phyloP scores from a whole-genome alignment of 2,329 filamentous ascomycete genomes.

The Aspergillus hortae region DNA sequence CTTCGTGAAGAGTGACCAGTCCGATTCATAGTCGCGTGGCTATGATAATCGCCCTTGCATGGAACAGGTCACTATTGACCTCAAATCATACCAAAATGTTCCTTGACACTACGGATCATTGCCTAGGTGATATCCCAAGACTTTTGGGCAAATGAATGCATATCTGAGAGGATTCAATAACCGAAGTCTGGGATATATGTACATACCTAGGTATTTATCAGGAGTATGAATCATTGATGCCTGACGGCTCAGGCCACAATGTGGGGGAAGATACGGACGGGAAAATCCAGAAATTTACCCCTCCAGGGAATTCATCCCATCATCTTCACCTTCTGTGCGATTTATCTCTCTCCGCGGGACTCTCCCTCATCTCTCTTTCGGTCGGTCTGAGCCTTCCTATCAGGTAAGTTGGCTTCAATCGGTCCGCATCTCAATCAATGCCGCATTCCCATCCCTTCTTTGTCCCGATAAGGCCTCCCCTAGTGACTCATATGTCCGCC shows the following conservation, averaged over 20 bases:
- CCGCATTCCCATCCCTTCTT: not conserved
- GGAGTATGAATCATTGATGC: not conserved
- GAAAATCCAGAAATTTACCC: conserved; percentile 30
- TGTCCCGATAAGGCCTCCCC: not conserved
- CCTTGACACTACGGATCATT: no score
- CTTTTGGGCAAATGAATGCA: no score
- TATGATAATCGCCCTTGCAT: not conserved
- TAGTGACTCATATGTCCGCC: not conserved
- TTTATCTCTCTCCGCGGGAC: conserved; percentile 7
- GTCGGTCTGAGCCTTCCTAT: not conserved
- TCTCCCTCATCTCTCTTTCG: conserved; percentile 3
- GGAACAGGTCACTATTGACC: not conserved
- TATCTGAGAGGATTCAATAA: no score
- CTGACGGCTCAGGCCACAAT: not conserved
- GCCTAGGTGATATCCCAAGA: no score
- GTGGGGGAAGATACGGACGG: not conserved
- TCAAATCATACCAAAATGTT: no score
- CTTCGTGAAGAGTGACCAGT: not conserved
- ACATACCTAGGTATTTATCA: no score
- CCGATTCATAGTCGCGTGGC: not conserved
- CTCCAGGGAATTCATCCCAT: conserved; percentile 17
- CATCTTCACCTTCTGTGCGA: conserved; percentile 9
- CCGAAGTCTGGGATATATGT: not conserved
- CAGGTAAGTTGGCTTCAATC: not conserved
- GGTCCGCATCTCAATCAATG: not conserved